Evolutionary conservation across 192 early-diverging fungal genomes (phyloP).

Genomic region (Thamnidium elegans): DNA sequence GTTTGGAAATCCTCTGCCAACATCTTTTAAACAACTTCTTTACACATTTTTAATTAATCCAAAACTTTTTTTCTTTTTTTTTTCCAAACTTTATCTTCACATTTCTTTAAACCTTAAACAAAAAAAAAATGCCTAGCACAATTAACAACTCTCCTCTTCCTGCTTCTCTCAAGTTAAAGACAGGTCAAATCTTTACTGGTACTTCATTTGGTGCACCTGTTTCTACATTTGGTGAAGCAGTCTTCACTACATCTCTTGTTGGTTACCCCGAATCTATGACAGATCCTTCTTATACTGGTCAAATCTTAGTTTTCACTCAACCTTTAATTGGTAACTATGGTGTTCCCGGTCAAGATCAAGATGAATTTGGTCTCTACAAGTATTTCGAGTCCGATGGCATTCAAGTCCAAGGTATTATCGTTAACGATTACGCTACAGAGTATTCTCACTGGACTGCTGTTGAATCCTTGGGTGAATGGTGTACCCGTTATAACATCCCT

Average conservation of each 20-base stretch:
- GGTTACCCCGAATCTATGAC: constrained; percentile 98
- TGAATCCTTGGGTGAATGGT: constrained; percentile 89
- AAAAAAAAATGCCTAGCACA: constrained; percentile 2
- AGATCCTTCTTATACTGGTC: constrained; percentile 94
- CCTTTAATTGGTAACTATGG: constrained; percentile 96
- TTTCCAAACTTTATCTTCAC: background rate
- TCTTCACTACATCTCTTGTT: constrained; percentile 92
- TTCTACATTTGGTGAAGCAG: constrained; percentile 81
- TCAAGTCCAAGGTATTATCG: constrained; percentile 84
- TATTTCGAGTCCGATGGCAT: constrained; percentile 87
- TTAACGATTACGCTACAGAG: constrained; percentile 86
- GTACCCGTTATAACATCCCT: constrained; percentile 74
- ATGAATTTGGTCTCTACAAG: constrained; percentile 77
- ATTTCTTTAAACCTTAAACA: background rate
- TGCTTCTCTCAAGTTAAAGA: constrained; percentile 71
- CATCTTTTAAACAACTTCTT: no score
- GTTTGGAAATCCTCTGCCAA: constrained; percentile 24
- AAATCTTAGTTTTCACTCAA: constrained; percentile 96
- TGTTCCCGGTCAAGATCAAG: constrained; percentile 71
- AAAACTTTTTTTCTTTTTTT: background rate
- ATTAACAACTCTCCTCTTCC: constrained; percentile 35
- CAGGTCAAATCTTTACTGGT: constrained; percentile 81
- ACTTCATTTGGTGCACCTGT: constrained; percentile 82
- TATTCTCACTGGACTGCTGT: constrained; percentile 95
- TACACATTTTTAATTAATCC: no score